These are phyloP conservation scores for Debaryomyces coudertii DNA, from an alignment of 1,139 yeast species.

Conservation along the genomic window DNA sequence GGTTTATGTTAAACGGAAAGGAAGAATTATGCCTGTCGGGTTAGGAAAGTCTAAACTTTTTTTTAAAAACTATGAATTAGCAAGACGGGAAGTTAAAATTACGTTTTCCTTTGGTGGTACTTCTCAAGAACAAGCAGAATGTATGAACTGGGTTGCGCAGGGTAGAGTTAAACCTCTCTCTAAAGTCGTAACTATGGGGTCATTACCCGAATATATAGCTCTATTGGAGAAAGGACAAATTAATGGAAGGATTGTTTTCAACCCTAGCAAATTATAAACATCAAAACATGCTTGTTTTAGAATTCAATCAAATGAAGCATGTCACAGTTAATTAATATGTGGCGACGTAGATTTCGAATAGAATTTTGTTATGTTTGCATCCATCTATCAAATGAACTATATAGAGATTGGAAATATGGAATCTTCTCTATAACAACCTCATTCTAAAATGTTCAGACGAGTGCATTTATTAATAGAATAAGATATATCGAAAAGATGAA, in stretches of 20 bases:
- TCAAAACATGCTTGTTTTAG: background rate
- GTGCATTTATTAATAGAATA: too few relatives aligned
- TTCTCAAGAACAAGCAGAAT: constrained; percentile 46
- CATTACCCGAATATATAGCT: constrained; percentile 40
- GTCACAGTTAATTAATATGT: too few relatives aligned
- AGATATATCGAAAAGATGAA: too few relatives aligned
- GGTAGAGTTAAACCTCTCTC: constrained; percentile 47
- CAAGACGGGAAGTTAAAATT: constrained; percentile 45
- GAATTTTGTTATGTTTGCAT: too few relatives aligned
- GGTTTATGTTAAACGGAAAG: constrained; percentile 36
- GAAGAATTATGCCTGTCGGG: constrained; percentile 50
- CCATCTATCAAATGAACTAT: too few relatives aligned
- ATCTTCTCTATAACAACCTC: too few relatives aligned
- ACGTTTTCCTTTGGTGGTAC: constrained; percentile 52
- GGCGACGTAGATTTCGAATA: too few relatives aligned
- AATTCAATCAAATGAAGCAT: background rate
- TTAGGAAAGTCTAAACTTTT: constrained; percentile 39
- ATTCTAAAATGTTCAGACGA: too few relatives aligned
- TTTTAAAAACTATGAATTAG: constrained; percentile 39
- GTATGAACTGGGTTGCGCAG: constrained; percentile 45
- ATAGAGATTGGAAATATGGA: too few relatives aligned
- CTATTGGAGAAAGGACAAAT: constrained; percentile 43
- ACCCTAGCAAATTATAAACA: constrained; percentile 24
- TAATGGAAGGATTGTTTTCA: constrained; percentile 49
- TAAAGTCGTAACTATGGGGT: constrained; percentile 33